Conservation (phyloP, 148 eudicot genomes). For the Diospyros lotus region DNA sequence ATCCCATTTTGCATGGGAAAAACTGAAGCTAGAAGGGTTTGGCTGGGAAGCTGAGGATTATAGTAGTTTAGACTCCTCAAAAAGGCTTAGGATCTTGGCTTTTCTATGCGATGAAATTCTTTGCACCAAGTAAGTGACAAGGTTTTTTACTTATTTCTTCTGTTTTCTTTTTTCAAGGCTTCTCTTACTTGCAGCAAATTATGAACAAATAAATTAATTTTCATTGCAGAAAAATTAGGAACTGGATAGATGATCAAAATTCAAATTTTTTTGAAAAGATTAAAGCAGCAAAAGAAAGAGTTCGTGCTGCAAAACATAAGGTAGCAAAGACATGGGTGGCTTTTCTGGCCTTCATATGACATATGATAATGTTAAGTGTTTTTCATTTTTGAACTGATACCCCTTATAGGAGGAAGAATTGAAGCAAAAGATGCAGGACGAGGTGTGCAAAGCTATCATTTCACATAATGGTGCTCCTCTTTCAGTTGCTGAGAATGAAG, state of each 20-base stretch:
- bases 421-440: conserved; percentile 58
- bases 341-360: no score
- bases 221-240: conserved; percentile 53
- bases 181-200: not conserved
- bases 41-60: conserved; percentile 44
- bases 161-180: not conserved
- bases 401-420: conserved; percentile 46
- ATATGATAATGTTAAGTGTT: no score
- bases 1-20: conserved; percentile 33
- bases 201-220: not conserved
- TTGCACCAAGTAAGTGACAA: conserved; percentile 49
- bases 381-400: not conserved
- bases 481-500: conserved; percentile 55
- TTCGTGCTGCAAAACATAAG: conserved; percentile 58
- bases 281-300: conserved; percentile 59
- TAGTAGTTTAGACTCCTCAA: conserved; percentile 49
- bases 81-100: conserved; percentile 56
- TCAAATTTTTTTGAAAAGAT: conserved; percentile 31
- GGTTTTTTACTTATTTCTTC: not conserved
- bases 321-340: conserved; percentile 24
- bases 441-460: conserved; percentile 42
- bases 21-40: conserved; percentile 35
- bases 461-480: conserved; percentile 52
- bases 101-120: conserved; percentile 84
- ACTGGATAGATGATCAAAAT: conserved; percentile 60